These are phyloP conservation scores for Ophiostoma pallidulum DNA, from an alignment of 2,329 filamentous ascomycete species.

Conservation along the genomic window DNA sequence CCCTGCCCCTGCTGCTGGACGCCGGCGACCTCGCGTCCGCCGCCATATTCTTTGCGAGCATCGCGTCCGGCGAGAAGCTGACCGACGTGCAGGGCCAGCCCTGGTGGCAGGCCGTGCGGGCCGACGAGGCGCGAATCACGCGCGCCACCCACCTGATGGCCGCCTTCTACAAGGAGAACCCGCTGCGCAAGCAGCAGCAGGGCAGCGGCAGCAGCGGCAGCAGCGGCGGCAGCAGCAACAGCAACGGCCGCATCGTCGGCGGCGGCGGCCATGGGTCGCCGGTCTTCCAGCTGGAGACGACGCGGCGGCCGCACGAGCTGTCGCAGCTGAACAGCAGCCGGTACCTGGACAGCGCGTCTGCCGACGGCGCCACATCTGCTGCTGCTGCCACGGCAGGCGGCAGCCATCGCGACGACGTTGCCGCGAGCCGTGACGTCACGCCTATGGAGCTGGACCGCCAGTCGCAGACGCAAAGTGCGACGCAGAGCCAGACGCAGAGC, in stretches of 20 bases:
- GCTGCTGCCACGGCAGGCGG: not conserved
- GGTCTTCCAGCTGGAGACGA: constrained; percentile 46
- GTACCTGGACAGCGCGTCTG: constrained; percentile 37
- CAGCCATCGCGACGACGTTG: not conserved
- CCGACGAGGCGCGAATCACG: constrained; percentile 59
- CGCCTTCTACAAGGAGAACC: constrained; percentile 57
- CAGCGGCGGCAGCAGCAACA: not conserved
- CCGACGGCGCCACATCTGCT: constrained; percentile 15
- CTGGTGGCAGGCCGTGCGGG: constrained; percentile 79
- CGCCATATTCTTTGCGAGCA: constrained; percentile 77
- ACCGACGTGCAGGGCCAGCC: constrained; percentile 65
- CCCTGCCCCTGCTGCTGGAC: constrained; percentile 71
- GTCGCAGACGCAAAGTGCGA: not conserved
- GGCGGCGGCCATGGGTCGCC: constrained; percentile 34
- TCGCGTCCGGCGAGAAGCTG: constrained; percentile 63
- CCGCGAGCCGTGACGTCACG: constrained; percentile 14
- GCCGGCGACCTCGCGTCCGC: constrained; percentile 74
- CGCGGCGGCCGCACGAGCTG: constrained; percentile 38
- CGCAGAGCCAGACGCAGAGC: constrained; percentile 5
- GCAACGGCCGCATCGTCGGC: not conserved
- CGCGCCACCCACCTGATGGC: constrained; percentile 69
- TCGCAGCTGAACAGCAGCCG: constrained; percentile 40
- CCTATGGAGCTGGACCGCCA: constrained; percentile 15
- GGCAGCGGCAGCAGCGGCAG: not conserved
- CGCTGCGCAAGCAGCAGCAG: constrained; percentile 40